Evolutionary conservation across 2,329 filamentous ascomycete genomes (phyloP), one percentile per base, ranked within the genome.

Genomic region (Tolypocladium ophioglossoides): DNA sequence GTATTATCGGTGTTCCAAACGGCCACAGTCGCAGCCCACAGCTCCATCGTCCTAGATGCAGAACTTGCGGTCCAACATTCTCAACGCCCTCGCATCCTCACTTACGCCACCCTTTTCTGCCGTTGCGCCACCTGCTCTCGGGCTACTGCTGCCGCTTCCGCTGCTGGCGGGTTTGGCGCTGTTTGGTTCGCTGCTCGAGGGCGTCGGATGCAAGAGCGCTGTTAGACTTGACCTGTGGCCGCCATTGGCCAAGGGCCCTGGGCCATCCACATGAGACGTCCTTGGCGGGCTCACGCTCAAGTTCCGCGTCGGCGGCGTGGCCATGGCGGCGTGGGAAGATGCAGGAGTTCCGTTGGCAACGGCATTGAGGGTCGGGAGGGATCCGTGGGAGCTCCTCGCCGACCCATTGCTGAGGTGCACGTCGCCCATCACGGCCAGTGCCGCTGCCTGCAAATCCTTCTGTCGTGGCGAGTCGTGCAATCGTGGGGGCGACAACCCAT

Each of bases 71-170:
- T 89, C 82, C 51, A 89, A 71, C 64, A 87, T 83, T 58, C 82
- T 77, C 48, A 89, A 67, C 2, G 84, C 84, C 59, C 84, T 75
- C 57, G 78, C 78, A 59, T 89, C 86, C 65, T 88, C 85, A 20
- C 77, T 72, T 50, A 80, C 82, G 6, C 75, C 78, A 30, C 63
- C 61, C 55, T 67, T 66, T 50, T 71, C 68, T 10, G 60, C 58
- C 20, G 61, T 62, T 18, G 63, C 52, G 24, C 57, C 63, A 38
- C 55, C 62, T 22, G 62, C 55, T 51, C 68, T 64, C 8, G 68
- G 67, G 52, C 66, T 71, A 59, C 76, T 80, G 58, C 65, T 64
- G 9, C 70, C 72, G 60, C 75, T 75, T 58, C 68, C 68, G 50
- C 59, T 72, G 62, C 63, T 72, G 47, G 59, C 72, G 32, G 71